phyloP scores from a whole-genome alignment of 306 rosid genomes.

The Cucumis melo region DNA sequence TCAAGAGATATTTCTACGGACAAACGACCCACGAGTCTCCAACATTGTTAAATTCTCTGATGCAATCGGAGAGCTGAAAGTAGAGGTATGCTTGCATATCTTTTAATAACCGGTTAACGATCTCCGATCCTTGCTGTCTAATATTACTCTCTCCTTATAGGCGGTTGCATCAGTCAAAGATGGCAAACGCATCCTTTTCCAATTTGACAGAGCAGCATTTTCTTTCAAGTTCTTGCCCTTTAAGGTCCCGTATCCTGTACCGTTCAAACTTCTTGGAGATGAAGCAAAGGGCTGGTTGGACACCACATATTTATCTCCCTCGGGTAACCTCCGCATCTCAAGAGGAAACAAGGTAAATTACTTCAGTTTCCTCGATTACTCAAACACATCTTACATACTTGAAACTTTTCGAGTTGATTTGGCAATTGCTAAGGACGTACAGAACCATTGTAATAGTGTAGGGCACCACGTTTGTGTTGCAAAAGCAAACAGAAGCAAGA shows the following conservation, averaged over 20 bases:
- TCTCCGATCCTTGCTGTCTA: background rate
- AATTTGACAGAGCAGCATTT: slow-evolving; percentile 90
- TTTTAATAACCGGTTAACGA: background rate
- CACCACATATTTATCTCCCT: slow-evolving; percentile 73
- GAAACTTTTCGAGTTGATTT: background rate
- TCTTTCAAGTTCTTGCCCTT: slow-evolving; percentile 74
- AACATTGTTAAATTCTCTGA: slow-evolving; percentile 84
- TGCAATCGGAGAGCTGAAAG: slow-evolving; percentile 92
- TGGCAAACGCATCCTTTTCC: slow-evolving; percentile 76
- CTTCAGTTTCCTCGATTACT: slow-evolving; percentile 1
- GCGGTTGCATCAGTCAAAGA: slow-evolving; percentile 77
- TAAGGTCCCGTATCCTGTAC: slow-evolving; percentile 98
- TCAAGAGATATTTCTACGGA: slow-evolving; percentile 77
- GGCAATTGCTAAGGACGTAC: slow-evolving; percentile 21
- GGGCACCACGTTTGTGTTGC: slow-evolving; percentile 96
- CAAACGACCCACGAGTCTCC: slow-evolving; percentile 75
- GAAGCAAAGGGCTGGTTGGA: slow-evolving; percentile 99
- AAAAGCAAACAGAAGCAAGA: slow-evolving; percentile 72
- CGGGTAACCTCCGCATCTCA: slow-evolving; percentile 85
- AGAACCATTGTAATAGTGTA: slow-evolving; percentile 64
- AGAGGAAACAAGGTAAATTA: slow-evolving; percentile 86
- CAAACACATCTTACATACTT: background rate
- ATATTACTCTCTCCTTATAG: slow-evolving; percentile 18
- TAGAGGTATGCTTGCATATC: slow-evolving; percentile 50
- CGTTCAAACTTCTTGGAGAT: slow-evolving; percentile 86